phyloP scores from a whole-genome alignment of 2,329 filamentous ascomycete species.

The Biscogniauxia marginata region DNA sequence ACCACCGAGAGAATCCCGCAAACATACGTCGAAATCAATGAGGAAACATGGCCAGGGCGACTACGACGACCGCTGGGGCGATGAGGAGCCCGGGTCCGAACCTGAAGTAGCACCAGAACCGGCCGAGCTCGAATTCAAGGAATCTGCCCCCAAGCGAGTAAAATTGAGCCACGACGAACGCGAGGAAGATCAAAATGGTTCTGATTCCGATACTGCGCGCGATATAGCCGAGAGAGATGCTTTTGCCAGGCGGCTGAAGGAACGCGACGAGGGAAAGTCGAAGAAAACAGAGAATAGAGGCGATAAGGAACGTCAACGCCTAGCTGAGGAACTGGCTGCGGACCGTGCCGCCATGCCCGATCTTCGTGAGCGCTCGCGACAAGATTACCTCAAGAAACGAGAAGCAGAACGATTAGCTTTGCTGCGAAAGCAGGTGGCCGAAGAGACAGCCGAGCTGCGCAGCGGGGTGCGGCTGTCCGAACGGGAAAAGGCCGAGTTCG shows the following conservation, averaged over 20 bases:
- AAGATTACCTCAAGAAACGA: constrained; percentile 91
- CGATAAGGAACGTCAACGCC: constrained; percentile 57
- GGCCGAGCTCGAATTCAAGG: constrained; percentile 59
- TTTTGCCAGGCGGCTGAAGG: constrained; percentile 72
- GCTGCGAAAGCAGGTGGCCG: constrained; percentile 84
- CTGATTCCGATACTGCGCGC: constrained; percentile 60
- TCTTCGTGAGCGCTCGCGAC: constrained; percentile 77
- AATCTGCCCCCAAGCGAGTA: constrained; percentile 69
- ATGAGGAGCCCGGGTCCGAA: constrained; percentile 61
- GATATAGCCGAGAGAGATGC: constrained; percentile 77
- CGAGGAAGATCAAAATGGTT: constrained; percentile 39
- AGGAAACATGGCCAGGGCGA: constrained; percentile 47
- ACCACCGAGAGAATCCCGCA: constrained; percentile 29
- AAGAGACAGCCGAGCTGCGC: constrained; percentile 79
- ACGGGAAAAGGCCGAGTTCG: constrained; percentile 82
- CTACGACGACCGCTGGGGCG: constrained; percentile 78
- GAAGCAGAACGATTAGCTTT: constrained; percentile 82
- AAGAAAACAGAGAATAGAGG: constrained; percentile 64
- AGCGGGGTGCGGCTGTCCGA: constrained; percentile 74
- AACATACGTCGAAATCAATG: constrained; percentile 40
- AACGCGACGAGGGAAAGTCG: constrained; percentile 67
- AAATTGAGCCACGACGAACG: constrained; percentile 59
- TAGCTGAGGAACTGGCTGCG: constrained; percentile 67
- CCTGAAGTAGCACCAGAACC: constrained; percentile 46
- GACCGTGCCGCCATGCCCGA: constrained; percentile 74